phyloP scores from a whole-genome alignment of 2,329 filamentous ascomycete genomes.

The Monascus ruber region DNA sequence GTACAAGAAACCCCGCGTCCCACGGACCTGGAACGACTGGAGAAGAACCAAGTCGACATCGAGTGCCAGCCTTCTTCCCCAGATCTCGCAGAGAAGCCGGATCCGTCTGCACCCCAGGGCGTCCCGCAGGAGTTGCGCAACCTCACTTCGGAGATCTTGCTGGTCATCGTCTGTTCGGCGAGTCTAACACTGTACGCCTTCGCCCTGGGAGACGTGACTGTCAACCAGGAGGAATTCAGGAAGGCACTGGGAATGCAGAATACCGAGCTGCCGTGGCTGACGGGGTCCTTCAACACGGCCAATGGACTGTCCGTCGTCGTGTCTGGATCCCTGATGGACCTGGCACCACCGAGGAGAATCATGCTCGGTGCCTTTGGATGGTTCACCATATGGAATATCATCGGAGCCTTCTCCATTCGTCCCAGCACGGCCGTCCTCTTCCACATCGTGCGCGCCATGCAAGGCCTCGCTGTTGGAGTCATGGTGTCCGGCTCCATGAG shows the following conservation, averaged over 20 bases:
- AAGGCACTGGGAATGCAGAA: constrained; percentile 27
- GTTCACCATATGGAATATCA: constrained; percentile 30
- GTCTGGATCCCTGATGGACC: constrained; percentile 27
- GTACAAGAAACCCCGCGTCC: too few species aligned
- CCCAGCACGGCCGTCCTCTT: constrained; percentile 24
- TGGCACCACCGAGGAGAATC: constrained; percentile 29
- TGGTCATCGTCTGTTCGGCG: constrained; percentile 32
- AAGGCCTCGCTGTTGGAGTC: constrained; percentile 40
- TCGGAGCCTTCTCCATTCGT: constrained; percentile 26
- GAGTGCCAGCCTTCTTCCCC: too few species aligned
- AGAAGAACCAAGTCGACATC: too few species aligned
- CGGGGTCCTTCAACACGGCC: constrained; percentile 31
- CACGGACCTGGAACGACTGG: too few species aligned
- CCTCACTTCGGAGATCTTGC: constrained; percentile 29
- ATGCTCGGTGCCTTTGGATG: constrained; percentile 34
- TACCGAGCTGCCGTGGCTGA: constrained; percentile 32
- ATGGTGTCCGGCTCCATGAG: constrained; percentile 39
- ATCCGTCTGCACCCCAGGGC: constrained; percentile 13
- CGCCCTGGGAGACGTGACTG: constrained; percentile 31
- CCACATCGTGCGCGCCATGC: constrained; percentile 30
- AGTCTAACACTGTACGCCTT: constrained; percentile 35
- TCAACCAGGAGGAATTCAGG: constrained; percentile 29
- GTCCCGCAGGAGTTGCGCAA: constrained; percentile 29
- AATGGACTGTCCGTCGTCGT: constrained; percentile 33
- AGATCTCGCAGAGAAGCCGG: too few species aligned